Evolutionary conservation across 148 eudicot genomes (phyloP), one percentile per base, ranked within the genome.

Genomic region (Suaeda aralocaspica): DNA sequence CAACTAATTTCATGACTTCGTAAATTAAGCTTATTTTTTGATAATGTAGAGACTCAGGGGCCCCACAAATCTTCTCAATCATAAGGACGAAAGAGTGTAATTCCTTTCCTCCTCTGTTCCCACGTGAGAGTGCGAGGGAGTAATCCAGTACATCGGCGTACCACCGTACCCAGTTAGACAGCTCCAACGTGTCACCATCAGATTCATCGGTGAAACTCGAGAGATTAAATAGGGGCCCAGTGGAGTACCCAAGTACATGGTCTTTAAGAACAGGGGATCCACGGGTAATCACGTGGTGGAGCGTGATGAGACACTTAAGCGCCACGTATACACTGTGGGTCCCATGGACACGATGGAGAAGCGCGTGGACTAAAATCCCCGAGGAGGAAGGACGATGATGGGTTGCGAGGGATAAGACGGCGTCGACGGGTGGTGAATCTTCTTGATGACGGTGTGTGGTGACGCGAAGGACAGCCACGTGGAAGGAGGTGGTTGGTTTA

Each of bases 121-220:
- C 2, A 1, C 50, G 31, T 11, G 73, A 29, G 55, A 75, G n/a
- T 66, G 70, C 33, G 45, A 4, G 6, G 33, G 50, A 75, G 5
- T 41, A 68, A 61, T 86, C 86, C 56, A 90, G 67, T 12, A 82
- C 72, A 4, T 68, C 58, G 11, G 87, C 88, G 69, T 83, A 90
- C 88, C 90, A 90, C 44, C 90, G 72, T 5, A 81, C 83, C 92
- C 96, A 90, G 0, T 60, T 16, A 0, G 90, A 82, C 19, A 90
- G 46, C 63, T 83, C 86, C 74, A 81, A 74, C n/a, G 86, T 73
- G 59, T 81, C 86, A 5, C 51, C 12, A 52, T 81, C 79, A 0
- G 80, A 63, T 6, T 67, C 48, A 30, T 86, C 85, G 9, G 60
- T 46, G 51, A 90, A 88, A 13, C 8, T 25, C 0, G 89, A 73